A percentile compares a stretch with the other conserved stretches of the same genome.
These are phyloP conservation scores for Colletotrichum cordylinicola DNA, from an alignment of 2,329 filamentous ascomycete genomes.

Conservation along the genomic window DNA sequence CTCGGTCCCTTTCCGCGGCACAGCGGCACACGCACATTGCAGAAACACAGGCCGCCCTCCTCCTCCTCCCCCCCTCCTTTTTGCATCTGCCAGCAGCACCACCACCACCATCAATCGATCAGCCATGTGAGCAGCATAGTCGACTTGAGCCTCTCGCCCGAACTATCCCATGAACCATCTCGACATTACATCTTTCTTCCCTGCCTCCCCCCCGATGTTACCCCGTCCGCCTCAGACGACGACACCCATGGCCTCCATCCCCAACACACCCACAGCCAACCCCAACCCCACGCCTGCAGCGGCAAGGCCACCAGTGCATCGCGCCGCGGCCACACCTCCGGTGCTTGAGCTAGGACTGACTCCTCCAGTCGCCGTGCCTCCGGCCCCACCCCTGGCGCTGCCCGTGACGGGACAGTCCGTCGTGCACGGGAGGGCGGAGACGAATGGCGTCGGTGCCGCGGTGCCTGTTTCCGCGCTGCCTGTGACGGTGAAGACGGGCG, in stretches of 20 bases:
- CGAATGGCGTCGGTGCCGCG: conserved; percentile 44
- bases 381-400: neutral
- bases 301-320: neutral
- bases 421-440: conserved; percentile 47
- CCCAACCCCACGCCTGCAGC: conserved; percentile 12
- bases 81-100: neutral
- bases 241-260: conserved; percentile 4
- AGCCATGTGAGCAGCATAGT: neutral
- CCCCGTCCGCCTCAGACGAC: neutral
- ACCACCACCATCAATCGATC: neutral
- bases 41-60: neutral
- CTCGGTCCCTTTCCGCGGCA: neutral
- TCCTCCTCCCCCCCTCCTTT: neutral
- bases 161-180: neutral
- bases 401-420: conserved; percentile 39
- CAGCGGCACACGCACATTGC: neutral
- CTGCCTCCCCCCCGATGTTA: neutral
- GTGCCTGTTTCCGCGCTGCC: conserved; percentile 22
- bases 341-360: conserved; percentile 4
- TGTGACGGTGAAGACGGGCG: conserved; percentile 30
- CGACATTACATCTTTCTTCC: neutral
- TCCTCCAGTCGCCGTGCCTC: neutral
- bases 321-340: conserved; percentile 9
- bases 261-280: conserved; percentile 4
- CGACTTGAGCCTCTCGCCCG: neutral